Percentiles rank a stretch among this genome's conserved stretches.
Evolutionary conservation across 225 moss, liverwort and hornwort genomes (phyloP).

Genomic region (Asterella californica): DNA sequence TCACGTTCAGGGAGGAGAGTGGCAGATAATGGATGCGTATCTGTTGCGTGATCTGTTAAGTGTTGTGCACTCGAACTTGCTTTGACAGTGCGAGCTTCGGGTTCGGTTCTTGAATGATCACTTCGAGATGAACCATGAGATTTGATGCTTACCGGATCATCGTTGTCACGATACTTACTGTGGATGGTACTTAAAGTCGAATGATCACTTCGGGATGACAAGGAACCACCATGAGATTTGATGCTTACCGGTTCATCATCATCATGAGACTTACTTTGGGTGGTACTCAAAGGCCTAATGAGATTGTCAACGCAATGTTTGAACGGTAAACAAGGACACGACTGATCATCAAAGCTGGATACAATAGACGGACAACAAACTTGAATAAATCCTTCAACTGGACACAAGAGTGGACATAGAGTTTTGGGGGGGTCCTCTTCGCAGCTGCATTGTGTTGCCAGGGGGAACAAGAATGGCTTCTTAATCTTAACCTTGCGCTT

Average conservation of each 20-base stretch:
- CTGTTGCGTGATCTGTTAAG: too few relatives aligned
- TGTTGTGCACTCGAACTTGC: background rate
- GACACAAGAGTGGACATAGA: background rate
- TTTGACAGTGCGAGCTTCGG: background rate
- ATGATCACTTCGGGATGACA: background rate
- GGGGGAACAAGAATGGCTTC: background rate
- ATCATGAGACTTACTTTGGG: too few relatives aligned
- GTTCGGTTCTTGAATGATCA: background rate
- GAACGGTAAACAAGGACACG: background rate
- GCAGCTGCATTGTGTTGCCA: background rate
- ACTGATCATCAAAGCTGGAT: background rate
- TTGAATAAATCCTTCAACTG: background rate
- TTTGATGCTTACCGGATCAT: too few relatives aligned
- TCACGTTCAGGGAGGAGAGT: background rate
- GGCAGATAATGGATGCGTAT: too few relatives aligned
- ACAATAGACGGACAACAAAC: too few relatives aligned
- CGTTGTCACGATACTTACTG: too few relatives aligned
- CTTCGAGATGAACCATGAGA: background rate
- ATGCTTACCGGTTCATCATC: too few relatives aligned
- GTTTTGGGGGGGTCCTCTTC: background rate
- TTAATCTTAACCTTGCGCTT: background rate
- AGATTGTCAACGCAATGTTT: too few relatives aligned
- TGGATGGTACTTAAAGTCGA: too few relatives aligned
- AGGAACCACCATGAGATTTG: background rate
- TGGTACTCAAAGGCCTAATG: too few relatives aligned